Evolutionary conservation across 78 protist species (phyloP).

Genomic region (Neovahlkampfia damariscottae): DNA sequence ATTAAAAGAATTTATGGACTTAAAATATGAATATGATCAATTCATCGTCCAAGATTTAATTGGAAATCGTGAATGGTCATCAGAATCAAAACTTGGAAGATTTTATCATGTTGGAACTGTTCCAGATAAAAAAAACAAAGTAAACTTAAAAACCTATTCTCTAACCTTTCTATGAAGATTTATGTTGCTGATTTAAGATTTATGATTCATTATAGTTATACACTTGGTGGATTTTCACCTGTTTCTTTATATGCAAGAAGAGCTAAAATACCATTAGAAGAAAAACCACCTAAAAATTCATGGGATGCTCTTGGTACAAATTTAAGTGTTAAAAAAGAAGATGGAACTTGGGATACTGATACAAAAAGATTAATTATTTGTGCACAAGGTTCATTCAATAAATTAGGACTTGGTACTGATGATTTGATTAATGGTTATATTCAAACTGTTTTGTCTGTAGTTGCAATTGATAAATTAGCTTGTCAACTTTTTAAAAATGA

Average conservation of each 20-base stretch:
- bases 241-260: slow-evolving; percentile 35
- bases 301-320: slow-evolving; percentile 61
- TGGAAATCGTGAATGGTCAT: slow-evolving; percentile 35
- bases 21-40: slow-evolving; percentile 21
- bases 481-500: slow-evolving; percentile 3
- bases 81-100: slow-evolving; percentile 4
- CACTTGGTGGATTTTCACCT: slow-evolving; percentile 24
- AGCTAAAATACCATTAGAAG: slow-evolving; percentile 24
- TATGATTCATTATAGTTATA: slow-evolving; percentile 20
- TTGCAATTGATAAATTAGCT: slow-evolving; percentile 44
- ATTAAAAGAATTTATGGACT: slow-evolving; percentile 32
- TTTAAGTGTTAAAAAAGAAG: background rate
- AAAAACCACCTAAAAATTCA: background rate
- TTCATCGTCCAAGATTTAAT: slow-evolving; percentile 49
- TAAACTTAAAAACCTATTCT: no score
- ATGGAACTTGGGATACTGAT: slow-evolving; percentile 32
- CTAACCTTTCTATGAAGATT: no score
- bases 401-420: slow-evolving; percentile 43
- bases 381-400: slow-evolving; percentile 37
- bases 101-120: slow-evolving; percentile 49
- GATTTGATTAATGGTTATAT: slow-evolving; percentile 47
- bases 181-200: slow-evolving; percentile 38
- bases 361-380: slow-evolving; percentile 29
- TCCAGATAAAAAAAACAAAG: slow-evolving; percentile 7
- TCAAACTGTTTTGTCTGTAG: slow-evolving; percentile 28